Conservation (phyloP, 2,329 filamentous ascomycete species). For the Talaromyces rugulosus region DNA sequence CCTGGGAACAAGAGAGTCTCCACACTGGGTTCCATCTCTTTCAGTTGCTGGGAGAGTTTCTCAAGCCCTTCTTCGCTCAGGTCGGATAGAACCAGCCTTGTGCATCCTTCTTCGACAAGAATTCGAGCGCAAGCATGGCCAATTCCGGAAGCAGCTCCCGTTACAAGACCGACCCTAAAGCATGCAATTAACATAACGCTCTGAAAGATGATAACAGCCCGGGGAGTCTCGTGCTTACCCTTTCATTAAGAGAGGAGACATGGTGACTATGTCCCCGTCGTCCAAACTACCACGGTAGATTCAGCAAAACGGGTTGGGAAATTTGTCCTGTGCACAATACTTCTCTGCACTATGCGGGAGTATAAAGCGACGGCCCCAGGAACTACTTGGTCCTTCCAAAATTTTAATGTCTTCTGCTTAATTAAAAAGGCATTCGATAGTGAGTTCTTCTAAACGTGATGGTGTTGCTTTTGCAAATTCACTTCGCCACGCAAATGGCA, state of each 20-base stretch:
- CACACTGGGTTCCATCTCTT: neutral
- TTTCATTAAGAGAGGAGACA: neutral
- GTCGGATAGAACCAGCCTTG: neutral
- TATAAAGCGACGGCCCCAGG: neutral
- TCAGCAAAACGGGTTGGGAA: neutral
- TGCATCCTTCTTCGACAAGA: neutral
- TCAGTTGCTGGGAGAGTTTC: neutral
- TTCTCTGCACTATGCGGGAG: neutral
- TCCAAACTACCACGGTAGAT: neutral
- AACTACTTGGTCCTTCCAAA: neutral
- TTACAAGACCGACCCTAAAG: neutral
- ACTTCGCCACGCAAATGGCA: too few relatives aligned
- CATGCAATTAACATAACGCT: neutral
- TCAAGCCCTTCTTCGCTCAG: neutral
- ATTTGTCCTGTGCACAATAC: neutral
- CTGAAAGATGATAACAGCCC: neutral
- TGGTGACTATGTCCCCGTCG: neutral
- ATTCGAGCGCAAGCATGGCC: conserved; percentile 1
- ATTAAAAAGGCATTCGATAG: neutral
- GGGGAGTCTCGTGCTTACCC: neutral
- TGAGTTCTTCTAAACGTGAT: too few relatives aligned
- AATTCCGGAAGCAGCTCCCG: neutral
- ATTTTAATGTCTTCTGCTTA: neutral
- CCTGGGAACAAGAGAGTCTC: neutral
- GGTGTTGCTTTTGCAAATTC: too few relatives aligned